A percentile compares a stretch with the other conserved stretches of the same genome.
Conservation (phyloP, 257 asterid genomes). For the Perilla frutescens region DNA sequence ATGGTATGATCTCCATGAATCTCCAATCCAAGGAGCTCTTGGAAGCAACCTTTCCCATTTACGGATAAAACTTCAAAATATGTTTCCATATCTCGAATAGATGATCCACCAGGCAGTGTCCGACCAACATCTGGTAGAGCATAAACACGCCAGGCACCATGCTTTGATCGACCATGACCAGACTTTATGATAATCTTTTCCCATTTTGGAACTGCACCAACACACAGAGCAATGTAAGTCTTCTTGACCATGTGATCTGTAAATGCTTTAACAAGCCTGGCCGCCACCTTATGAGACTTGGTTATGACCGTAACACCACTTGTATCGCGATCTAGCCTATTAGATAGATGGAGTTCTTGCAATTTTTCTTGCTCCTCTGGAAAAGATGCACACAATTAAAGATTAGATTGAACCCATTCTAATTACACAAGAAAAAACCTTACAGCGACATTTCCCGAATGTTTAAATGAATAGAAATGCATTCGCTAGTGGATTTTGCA, state of each 20-base stretch:
- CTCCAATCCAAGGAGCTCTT: conserved; percentile 41
- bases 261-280: conserved; percentile 90
- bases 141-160: conserved; percentile 98
- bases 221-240: conserved; percentile 75
- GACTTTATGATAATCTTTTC: conserved; percentile 58
- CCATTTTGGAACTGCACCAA: conserved; percentile 74
- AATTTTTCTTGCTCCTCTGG: conserved; percentile 48
- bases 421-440: background rate
- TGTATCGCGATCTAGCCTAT: conserved; percentile 95
- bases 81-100: conserved; percentile 85
- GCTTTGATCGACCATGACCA: conserved; percentile 91
- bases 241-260: conserved; percentile 74
- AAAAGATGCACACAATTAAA: conserved; percentile 14
- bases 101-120: conserved; percentile 84
- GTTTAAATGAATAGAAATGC: no score
- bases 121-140: conserved; percentile 77
- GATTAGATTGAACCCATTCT: conserved; percentile 4
- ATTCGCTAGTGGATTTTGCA: no score
- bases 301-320: conserved; percentile 89
- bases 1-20: conserved; percentile 41
- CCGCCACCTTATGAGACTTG: conserved; percentile 88
- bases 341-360: conserved; percentile 79
- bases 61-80: conserved; percentile 64
- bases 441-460: background rate
- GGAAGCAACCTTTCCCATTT: conserved; percentile 47